Evolutionary conservation across 176 grass and related monocot species (phyloP).

Genomic region (Chloris gayana): DNA sequence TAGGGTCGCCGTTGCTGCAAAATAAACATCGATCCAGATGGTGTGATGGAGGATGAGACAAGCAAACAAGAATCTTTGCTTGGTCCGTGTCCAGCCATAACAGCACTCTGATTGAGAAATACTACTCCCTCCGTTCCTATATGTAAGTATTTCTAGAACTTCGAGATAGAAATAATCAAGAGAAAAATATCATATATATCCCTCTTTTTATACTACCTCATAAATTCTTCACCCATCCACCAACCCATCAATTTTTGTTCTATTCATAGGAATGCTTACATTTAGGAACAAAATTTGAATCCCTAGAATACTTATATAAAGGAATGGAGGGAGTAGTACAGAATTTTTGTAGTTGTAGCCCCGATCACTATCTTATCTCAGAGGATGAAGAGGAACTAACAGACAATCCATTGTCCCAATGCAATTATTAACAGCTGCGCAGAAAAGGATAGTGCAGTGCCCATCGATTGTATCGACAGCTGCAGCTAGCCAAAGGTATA

Average conservation of each 20-base stretch:
- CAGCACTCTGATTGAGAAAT: slow-evolving; percentile 24
- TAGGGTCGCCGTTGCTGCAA: neutral
- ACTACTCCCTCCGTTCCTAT: too few relatives aligned
- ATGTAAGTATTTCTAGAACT: too few relatives aligned
- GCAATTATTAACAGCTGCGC: neutral
- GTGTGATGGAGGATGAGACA: slow-evolving; percentile 26
- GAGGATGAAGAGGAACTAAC: neutral
- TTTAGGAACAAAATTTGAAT: too few relatives aligned
- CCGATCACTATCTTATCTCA: neutral
- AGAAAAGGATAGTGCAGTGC: slow-evolving; percentile 13
- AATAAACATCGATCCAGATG: neutral
- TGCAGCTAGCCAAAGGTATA: neutral
- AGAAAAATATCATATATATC: too few relatives aligned
- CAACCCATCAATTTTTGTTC: too few relatives aligned
- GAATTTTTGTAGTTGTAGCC: neutral
- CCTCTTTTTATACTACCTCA: too few relatives aligned
- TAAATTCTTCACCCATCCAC: too few relatives aligned
- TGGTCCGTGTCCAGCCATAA: neutral
- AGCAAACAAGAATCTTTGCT: slow-evolving; percentile 39
- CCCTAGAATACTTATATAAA: too few relatives aligned
- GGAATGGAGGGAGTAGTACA: too few relatives aligned
- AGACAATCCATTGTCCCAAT: neutral
- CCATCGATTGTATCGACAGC: neutral
- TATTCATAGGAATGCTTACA: too few relatives aligned
- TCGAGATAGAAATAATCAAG: too few relatives aligned